A percentile compares a stretch with the other conserved stretches of the same genome.
These are phyloP conservation scores for Talaromyces funiculosus DNA, from an alignment of 2,329 filamentous ascomycete species.

Conservation along the genomic window DNA sequence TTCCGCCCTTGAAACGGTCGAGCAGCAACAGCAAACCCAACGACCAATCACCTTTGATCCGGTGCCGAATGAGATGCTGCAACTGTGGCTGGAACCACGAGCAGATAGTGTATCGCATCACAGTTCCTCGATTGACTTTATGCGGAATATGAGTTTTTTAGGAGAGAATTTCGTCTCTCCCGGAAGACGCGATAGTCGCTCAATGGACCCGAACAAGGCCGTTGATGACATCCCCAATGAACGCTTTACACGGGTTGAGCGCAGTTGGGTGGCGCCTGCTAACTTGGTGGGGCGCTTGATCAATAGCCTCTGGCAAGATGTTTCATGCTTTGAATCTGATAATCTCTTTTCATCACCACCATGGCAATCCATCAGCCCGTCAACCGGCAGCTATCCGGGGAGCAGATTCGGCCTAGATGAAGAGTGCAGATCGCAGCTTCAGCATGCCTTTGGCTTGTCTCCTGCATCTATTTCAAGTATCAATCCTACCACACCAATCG, in stretches of 20 bases:
- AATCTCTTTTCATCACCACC: slow-evolving; percentile 34
- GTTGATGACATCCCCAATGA: slow-evolving; percentile 34
- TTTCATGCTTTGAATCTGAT: slow-evolving; percentile 31
- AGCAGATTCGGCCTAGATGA: slow-evolving; percentile 37
- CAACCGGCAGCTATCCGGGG: slow-evolving; percentile 23
- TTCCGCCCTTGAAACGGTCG: slow-evolving; percentile 15
- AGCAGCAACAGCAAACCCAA: slow-evolving; percentile 18
- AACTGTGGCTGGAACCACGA: slow-evolving; percentile 34
- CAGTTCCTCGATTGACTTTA: slow-evolving; percentile 25
- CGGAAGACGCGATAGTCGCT: slow-evolving; percentile 20
- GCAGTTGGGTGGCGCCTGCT: slow-evolving; percentile 37
- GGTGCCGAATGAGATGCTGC: slow-evolving; percentile 29
- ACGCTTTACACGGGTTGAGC: slow-evolving; percentile 38
- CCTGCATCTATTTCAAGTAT: not conserved
- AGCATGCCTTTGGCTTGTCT: slow-evolving; percentile 30
- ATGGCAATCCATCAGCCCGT: slow-evolving; percentile 19
- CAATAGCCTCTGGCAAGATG: slow-evolving; percentile 38
- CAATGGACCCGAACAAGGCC: slow-evolving; percentile 20
- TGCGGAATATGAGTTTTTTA: slow-evolving; percentile 21
- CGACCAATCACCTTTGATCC: slow-evolving; percentile 23
- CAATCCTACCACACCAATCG: not conserved
- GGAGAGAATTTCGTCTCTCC: slow-evolving; percentile 21
- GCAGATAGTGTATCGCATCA: slow-evolving; percentile 26
- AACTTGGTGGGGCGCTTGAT: slow-evolving; percentile 36
- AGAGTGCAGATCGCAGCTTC: slow-evolving; percentile 37